Evolutionary conservation across 345 rosid genomes (phyloP).

Genomic region (Rhodomyrtus tomentosa): DNA sequence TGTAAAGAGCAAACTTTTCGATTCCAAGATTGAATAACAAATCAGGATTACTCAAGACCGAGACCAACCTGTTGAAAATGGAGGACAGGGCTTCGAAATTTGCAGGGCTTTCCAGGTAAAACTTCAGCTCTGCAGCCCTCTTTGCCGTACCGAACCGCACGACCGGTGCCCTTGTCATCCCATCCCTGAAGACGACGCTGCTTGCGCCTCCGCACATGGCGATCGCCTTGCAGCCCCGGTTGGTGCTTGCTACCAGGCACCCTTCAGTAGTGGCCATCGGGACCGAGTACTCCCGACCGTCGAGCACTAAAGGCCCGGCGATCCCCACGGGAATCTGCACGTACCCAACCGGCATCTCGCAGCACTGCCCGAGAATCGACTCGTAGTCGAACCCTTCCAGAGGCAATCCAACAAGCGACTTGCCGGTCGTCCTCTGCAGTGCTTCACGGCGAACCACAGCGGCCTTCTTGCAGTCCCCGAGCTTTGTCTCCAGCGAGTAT

Average conservation of each 20-base stretch:
- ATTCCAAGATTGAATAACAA: background rate
- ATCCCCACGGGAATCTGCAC: conserved; percentile 7
- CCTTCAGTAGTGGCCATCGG: conserved; percentile 9
- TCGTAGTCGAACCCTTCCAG: conserved; percentile 2
- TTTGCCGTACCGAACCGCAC: conserved; percentile 1
- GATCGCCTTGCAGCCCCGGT: conserved; percentile 5
- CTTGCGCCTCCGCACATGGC: background rate
- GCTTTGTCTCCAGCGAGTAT: background rate
- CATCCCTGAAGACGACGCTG: conserved; percentile 3
- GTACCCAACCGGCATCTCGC: conserved; percentile 9
- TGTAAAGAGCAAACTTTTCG: background rate
- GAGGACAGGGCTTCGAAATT: conserved; percentile 1
- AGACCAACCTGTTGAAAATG: conserved; percentile 3
- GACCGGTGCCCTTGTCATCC: conserved; percentile 2
- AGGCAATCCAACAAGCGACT: background rate
- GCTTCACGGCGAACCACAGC: conserved; percentile 4
- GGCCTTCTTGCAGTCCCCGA: conserved; percentile 6
- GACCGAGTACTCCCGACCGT: conserved; percentile 1
- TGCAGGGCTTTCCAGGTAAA: conserved; percentile 1
- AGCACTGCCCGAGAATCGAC: conserved; percentile 7
- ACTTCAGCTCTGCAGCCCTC: conserved; percentile 3
- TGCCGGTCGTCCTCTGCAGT: conserved; percentile 4
- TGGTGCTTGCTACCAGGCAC: conserved; percentile 2
- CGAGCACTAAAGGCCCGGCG: background rate
- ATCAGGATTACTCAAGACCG: background rate